Base-by-base conservation (phyloP, 2,329 filamentous ascomycete species). In the Helminthosporium solani region DNA sequence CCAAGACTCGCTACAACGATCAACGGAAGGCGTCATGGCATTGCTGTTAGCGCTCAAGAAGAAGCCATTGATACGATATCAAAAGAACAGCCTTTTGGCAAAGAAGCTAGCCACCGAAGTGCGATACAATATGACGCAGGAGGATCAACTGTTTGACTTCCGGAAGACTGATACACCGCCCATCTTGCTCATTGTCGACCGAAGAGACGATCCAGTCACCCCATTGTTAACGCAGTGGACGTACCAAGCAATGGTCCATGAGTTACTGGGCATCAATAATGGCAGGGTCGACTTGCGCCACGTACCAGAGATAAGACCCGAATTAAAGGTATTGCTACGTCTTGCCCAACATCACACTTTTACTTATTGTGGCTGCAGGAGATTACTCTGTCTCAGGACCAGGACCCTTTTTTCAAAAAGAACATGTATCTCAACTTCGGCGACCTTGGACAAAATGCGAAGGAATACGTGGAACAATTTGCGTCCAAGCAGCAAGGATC, bases 241-340 rank as follows among this genome's bases (percentile, higher is more conserved):
- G 20, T 99, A 99, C 64, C 94, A 99, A 72, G 94, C 94, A n/a
- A 99, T 99, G 91, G 94, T 99, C 0, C 94, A 99, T 67, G 94
- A 99, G 64, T 75, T 97, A 2, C 78, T 99, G 11, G 94, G 94
- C 4, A 96, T 99, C 56, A 83, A 88, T 47, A 97, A 97, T 67
- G 94, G 94, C n/a, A 82, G 92, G 40, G 94, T 99, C 0, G 87
- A 96, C 64, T 77, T 99, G 27, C 87, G 86, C 52, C 82, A 88
- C 44, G 85, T 96, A 0, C 88, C 88, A 11, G 90, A 95, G 44
- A 83, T 95, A 45, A 80, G 88, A 14, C 87, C 89, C 1, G 92
- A 96, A 67, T 77, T 96, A 43, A 91, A 87, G 63, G 68, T 71
- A 49, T 8, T 46, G 18, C 7, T 21, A 14, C 7, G 8, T 19